Percentiles rank a stretch among this genome's conserved stretches.
These are phyloP conservation scores for Aureobasidium sp. DNA, from an alignment of 2,329 filamentous ascomycete genomes.

Conservation along the genomic window DNA sequence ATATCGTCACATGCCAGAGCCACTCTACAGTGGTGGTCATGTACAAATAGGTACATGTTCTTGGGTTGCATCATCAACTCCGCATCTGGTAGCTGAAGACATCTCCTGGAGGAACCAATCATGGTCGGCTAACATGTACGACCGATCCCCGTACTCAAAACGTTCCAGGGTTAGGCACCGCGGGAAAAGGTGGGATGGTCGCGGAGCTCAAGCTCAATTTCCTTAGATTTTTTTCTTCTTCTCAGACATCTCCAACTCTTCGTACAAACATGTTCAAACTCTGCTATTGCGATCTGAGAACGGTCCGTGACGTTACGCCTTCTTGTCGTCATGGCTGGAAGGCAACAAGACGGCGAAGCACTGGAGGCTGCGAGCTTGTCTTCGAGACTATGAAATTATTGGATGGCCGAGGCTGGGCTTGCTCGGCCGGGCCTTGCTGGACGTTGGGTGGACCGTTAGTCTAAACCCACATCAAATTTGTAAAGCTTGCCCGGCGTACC, in stretches of 20 bases:
- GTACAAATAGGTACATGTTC: not conserved
- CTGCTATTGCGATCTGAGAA: not conserved
- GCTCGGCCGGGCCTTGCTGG: not conserved
- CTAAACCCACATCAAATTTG: constrained; percentile 11
- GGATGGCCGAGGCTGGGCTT: constrained; percentile 9
- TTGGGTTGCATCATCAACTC: not conserved
- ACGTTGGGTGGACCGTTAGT: constrained; percentile 9
- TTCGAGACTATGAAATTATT: not conserved
- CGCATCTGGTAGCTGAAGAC: not conserved
- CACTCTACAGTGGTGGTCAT: not conserved
- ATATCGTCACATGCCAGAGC: not conserved
- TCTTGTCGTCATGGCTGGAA: not conserved
- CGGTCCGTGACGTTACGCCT: not conserved
- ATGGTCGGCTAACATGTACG: constrained; percentile 6
- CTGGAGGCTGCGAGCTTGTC: not conserved
- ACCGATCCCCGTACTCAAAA: constrained; percentile 1
- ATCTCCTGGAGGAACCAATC: constrained; percentile 2
- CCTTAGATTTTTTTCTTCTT: not conserved
- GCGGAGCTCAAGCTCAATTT: constrained; percentile 8
- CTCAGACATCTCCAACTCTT: not conserved
- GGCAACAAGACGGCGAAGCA: constrained; percentile 6
- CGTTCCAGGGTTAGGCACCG: constrained; percentile 2
- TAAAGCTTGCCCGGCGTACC: constrained; percentile 1
- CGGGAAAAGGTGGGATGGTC: not conserved
- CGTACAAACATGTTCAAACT: not conserved